These are phyloP conservation scores for Marchantia paleacea DNA, from an alignment of 225 moss, liverwort and hornwort species.

Conservation along the genomic window DNA sequence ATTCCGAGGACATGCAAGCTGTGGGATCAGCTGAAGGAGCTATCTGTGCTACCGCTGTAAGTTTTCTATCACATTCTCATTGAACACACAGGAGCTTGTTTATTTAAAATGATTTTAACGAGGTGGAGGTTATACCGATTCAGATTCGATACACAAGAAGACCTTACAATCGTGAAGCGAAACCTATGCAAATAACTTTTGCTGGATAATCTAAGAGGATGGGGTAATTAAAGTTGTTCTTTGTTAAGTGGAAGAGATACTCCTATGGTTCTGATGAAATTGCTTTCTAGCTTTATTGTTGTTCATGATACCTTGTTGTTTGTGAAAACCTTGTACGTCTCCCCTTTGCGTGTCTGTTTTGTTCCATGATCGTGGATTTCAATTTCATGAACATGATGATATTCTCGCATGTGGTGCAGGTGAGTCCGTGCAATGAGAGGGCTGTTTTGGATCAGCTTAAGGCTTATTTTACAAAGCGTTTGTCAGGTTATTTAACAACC, in stretches of 20 bases:
- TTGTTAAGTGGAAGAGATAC: neutral
- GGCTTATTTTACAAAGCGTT: constrained; percentile 60
- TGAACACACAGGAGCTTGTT: neutral
- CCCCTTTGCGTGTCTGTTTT: neutral
- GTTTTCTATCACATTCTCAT: neutral
- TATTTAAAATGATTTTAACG: too few relatives aligned
- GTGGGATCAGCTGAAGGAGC: constrained; percentile 89
- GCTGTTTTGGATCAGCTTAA: constrained; percentile 81
- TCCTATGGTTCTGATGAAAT: neutral
- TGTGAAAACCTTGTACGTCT: neutral
- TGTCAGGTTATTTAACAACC: constrained; percentile 75
- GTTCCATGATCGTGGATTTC: neutral
- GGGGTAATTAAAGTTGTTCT: neutral
- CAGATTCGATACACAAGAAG: neutral
- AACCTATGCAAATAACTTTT: neutral
- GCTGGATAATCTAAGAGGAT: neutral
- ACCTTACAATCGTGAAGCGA: neutral
- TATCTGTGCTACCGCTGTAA: constrained; percentile 71
- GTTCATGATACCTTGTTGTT: neutral
- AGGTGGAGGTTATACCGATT: neutral
- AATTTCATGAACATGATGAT: neutral
- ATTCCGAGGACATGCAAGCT: constrained; percentile 82
- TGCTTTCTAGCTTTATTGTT: neutral
- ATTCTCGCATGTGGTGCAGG: constrained; percentile 42
- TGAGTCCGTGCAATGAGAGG: constrained; percentile 86